Conservation (phyloP, 371 early-diverging fungal species). For the Mortierella sp. region DNA sequence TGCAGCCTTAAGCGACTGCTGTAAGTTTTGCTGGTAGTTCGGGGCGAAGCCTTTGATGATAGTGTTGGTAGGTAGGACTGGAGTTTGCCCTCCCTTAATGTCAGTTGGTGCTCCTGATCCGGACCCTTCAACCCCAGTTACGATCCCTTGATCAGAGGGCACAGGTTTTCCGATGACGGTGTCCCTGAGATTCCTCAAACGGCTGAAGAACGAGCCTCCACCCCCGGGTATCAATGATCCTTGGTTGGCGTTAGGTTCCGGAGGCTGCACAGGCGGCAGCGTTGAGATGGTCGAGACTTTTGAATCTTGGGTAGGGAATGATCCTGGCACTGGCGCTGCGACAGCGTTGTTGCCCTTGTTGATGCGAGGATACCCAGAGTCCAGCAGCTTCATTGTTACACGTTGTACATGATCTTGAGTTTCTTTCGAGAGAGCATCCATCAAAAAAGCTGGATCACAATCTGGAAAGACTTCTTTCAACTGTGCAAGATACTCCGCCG, state of each 20-base stretch:
- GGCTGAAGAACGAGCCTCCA: slow-evolving; percentile 52
- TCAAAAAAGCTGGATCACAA: slow-evolving; percentile 73
- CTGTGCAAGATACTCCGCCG: slow-evolving; percentile 61
- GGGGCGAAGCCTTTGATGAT: slow-evolving; percentile 59
- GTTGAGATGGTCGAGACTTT: slow-evolving; percentile 40
- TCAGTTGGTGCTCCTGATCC: slow-evolving; percentile 14
- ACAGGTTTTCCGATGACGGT: slow-evolving; percentile 35
- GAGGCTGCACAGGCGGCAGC: slow-evolving; percentile 17
- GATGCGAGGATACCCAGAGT: slow-evolving; percentile 70
- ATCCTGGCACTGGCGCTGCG: slow-evolving; percentile 39
- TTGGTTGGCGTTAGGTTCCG: not conserved
- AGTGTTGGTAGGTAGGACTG: slow-evolving; percentile 57
- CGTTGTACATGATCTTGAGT: slow-evolving; percentile 68
- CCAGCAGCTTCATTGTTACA: slow-evolving; percentile 72
- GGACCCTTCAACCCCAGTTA: slow-evolving; percentile 24
- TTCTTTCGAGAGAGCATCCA: slow-evolving; percentile 65
- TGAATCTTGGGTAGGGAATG: slow-evolving; percentile 30
- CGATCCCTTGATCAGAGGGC: not conserved
- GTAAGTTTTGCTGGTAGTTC: slow-evolving; percentile 63
- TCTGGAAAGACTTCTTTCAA: slow-evolving; percentile 78
- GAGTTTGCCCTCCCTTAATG: not conserved
- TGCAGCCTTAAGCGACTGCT: slow-evolving; percentile 64
- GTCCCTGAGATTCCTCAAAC: slow-evolving; percentile 49
- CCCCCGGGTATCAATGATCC: slow-evolving; percentile 4
- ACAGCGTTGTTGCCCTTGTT: not conserved